Evolutionary conservation across 352 stramenopile genomes (phyloP).

Genomic region (Pythium utonaiense): DNA sequence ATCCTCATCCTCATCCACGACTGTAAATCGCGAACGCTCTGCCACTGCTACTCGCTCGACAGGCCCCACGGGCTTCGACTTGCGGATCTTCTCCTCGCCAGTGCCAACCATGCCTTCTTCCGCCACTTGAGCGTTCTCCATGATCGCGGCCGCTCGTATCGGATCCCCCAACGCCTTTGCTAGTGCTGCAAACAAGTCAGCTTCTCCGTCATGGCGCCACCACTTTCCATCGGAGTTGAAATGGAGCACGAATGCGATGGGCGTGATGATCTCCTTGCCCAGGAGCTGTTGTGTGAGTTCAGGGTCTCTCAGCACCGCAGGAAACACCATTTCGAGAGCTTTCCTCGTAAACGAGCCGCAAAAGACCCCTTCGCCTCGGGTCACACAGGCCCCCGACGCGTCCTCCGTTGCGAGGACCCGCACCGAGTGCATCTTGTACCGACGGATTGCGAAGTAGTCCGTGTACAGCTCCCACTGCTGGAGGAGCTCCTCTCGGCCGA

Average conservation of each 20-base stretch:
- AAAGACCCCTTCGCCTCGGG: conserved; percentile 7
- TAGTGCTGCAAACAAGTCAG: conserved; percentile 5
- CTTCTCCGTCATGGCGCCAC: conserved; percentile 13
- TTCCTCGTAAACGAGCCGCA: conserved; percentile 7
- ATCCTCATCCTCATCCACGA: too few relatives aligned
- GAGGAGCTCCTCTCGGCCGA: conserved; percentile 2
- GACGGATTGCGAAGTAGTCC: conserved; percentile 4
- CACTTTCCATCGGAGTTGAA: conserved; percentile 4
- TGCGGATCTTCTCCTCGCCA: not conserved
- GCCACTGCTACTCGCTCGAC: too few relatives aligned
- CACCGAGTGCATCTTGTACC: not conserved
- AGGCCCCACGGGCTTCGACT: not conserved
- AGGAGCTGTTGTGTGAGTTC: conserved; percentile 9
- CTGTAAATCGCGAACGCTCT: too few relatives aligned
- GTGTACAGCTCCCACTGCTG: conserved; percentile 7
- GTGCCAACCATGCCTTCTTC: conserved; percentile 8
- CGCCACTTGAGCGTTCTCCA: conserved; percentile 7
- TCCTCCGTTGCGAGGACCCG: not conserved
- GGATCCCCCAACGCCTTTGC: not conserved
- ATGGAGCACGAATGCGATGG: conserved; percentile 8
- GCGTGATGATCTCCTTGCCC: conserved; percentile 1
- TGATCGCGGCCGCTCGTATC: not conserved
- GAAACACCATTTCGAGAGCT: conserved; percentile 14
- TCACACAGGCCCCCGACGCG: not conserved
- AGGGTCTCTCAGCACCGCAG: not conserved